Evolutionary conservation across 768 basidiomycete species (phyloP).

Genomic region (Rhodosporidiobolus odoratus): DNA sequence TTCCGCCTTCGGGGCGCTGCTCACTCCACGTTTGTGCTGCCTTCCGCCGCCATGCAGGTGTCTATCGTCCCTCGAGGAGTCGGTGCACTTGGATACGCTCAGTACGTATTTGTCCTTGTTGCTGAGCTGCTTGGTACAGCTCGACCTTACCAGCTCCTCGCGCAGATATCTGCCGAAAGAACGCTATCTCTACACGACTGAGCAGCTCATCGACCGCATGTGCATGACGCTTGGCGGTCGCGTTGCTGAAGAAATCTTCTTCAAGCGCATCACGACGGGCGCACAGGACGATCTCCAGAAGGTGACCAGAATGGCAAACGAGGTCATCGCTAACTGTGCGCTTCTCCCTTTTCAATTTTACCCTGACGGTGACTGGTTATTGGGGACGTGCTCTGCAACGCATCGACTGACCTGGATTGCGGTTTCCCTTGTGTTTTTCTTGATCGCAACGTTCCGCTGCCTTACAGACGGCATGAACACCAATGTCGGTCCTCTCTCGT

Average conservation of each 20-base stretch:
- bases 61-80: conserved; percentile 89
- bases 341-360: background rate
- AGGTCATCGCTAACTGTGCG: conserved; percentile 47
- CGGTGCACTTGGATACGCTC: conserved; percentile 84
- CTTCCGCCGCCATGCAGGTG: conserved; percentile 63
- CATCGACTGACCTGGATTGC: background rate
- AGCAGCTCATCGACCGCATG: conserved; percentile 90
- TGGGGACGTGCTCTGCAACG: too few relatives aligned
- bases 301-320: conserved; percentile 96
- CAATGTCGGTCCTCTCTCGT: conserved; percentile 90
- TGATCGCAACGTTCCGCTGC: conserved; percentile 47
- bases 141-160: background rate
- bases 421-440: background rate
- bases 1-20: background rate
- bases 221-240: conserved; percentile 98
- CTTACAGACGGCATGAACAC: conserved; percentile 97
- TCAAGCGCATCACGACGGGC: conserved; percentile 87
- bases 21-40: background rate
- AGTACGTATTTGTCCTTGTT: conserved; percentile 45
- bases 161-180: conserved; percentile 6
- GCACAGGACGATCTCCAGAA: conserved; percentile 98
- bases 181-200: conserved; percentile 79
- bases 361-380: too few relatives aligned
- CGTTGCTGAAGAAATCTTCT: conserved; percentile 97
- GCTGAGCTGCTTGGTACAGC: background rate